A percentile compares a stretch with the other conserved stretches of the same genome.
phyloP scores from a whole-genome alignment of 2,329 filamentous ascomycete genomes.

The Sarocladium kiliense region DNA sequence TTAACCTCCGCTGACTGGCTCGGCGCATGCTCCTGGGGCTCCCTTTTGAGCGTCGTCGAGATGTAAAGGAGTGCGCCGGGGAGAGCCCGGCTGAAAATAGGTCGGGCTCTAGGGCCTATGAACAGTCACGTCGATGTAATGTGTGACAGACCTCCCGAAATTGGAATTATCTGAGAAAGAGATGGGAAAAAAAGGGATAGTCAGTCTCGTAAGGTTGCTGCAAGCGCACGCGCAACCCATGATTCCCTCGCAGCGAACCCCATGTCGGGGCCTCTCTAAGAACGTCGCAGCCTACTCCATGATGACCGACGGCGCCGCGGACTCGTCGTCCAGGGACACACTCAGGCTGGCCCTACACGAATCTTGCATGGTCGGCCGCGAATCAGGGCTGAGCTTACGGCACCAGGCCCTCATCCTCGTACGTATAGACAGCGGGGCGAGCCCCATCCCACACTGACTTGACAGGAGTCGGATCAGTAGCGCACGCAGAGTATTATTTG shows the following conservation, averaged over 20 bases:
- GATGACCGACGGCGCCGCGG: constrained; percentile 1
- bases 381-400: constrained; percentile 7
- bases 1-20: neutral
- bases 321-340: neutral
- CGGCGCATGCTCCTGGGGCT: neutral
- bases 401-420: constrained; percentile 2
- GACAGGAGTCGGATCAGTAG: neutral
- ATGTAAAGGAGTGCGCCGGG: neutral
- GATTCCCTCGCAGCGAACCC: neutral
- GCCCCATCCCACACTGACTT: constrained; percentile 5
- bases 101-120: neutral
- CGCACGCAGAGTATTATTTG: neutral
- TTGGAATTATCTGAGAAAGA: neutral
- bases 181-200: neutral
- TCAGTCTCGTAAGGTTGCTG: neutral
- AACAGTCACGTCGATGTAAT: neutral
- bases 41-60: neutral
- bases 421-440: constrained; percentile 3
- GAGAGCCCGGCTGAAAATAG: constrained; percentile 6
- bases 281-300: neutral
- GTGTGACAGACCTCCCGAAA: neutral
- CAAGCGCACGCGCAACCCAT: neutral
- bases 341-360: neutral
- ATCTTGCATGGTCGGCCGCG: constrained; percentile 6
- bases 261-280: neutral